Percentiles rank a stretch among this genome's conserved stretches.
Conservation (phyloP, 192 early-diverging fungal genomes). For the Umbelopsis ramanniana region DNA sequence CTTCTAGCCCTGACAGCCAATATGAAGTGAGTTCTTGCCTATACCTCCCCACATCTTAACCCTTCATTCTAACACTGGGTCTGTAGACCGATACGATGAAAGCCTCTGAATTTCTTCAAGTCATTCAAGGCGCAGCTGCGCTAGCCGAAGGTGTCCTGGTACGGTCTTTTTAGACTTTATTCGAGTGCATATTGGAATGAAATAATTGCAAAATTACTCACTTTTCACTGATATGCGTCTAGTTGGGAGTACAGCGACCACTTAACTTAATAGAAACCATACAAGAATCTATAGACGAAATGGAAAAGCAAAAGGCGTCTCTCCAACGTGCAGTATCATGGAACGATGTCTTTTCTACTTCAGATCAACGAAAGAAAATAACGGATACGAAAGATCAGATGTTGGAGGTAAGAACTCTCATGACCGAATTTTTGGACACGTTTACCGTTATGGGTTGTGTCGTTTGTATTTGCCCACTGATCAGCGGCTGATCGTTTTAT, state of each 20-base stretch:
- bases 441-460: too few relatives aligned
- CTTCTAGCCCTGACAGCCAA: background rate
- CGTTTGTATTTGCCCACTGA: background rate
- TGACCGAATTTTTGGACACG: background rate
- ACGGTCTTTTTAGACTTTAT: background rate
- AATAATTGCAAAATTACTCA: too few relatives aligned
- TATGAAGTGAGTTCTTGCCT: background rate
- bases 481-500: background rate
- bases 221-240: background rate
- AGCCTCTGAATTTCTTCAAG: slow-evolving; percentile 13
- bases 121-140: slow-evolving; percentile 4
- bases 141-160: slow-evolving; percentile 34
- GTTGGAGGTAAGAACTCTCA: slow-evolving; percentile 33
- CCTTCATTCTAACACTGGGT: slow-evolving; percentile 10
- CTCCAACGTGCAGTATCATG: slow-evolving; percentile 17
- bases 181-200: too few relatives aligned
- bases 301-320: slow-evolving; percentile 35
- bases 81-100: slow-evolving; percentile 15
- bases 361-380: slow-evolving; percentile 37
- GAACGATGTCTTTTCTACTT: slow-evolving; percentile 30
- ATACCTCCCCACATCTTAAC: background rate
- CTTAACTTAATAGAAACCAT: slow-evolving; percentile 27
- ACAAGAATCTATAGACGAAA: slow-evolving; percentile 11
- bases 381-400: slow-evolving; percentile 47
- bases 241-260: slow-evolving; percentile 37